Conservation (phyloP, 345 rosid species). For the Viola odorata region DNA sequence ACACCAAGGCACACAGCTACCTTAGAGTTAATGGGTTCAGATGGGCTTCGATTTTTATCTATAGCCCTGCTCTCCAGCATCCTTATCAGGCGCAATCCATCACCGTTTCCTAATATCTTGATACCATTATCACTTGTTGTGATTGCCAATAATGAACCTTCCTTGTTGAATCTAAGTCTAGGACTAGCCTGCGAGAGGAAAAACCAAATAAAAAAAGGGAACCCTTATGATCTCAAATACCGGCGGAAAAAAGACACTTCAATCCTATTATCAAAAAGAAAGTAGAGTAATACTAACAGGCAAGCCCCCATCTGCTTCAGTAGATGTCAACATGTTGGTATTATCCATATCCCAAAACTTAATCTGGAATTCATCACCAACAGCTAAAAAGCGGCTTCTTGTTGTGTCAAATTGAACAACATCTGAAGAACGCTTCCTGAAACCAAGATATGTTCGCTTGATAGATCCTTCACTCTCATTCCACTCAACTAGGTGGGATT, state of each 20-base stretch:
- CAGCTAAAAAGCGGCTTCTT: conserved; percentile 57
- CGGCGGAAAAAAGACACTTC: too few relatives aligned
- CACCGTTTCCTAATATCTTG: conserved; percentile 45
- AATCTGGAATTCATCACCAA: conserved; percentile 55
- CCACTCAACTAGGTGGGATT: conserved; percentile 63
- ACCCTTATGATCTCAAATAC: neutral
- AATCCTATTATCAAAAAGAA: neutral
- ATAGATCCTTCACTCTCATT: conserved; percentile 65
- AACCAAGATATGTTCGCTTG: conserved; percentile 48
- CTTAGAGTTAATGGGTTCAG: conserved; percentile 42
- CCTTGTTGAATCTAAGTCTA: conserved; percentile 57
- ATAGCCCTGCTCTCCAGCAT: conserved; percentile 36
- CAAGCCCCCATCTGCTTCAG: conserved; percentile 61
- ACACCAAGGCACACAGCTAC: conserved; percentile 15
- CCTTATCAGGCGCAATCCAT: conserved; percentile 42
- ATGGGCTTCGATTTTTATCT: conserved; percentile 35
- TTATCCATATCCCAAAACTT: conserved; percentile 74
- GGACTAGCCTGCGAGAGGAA: conserved; percentile 47
- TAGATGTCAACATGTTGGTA: conserved; percentile 31
- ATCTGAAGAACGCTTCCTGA: conserved; percentile 47
- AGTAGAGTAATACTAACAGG: conserved; percentile 35
- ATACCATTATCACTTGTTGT: conserved; percentile 55
- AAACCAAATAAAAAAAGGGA: neutral
- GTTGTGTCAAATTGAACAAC: conserved; percentile 67
- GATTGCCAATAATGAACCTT: conserved; percentile 52